Evolutionary conservation across 1,284 basidiomycete species (phyloP).

Genomic region (Flammula alnicola): DNA sequence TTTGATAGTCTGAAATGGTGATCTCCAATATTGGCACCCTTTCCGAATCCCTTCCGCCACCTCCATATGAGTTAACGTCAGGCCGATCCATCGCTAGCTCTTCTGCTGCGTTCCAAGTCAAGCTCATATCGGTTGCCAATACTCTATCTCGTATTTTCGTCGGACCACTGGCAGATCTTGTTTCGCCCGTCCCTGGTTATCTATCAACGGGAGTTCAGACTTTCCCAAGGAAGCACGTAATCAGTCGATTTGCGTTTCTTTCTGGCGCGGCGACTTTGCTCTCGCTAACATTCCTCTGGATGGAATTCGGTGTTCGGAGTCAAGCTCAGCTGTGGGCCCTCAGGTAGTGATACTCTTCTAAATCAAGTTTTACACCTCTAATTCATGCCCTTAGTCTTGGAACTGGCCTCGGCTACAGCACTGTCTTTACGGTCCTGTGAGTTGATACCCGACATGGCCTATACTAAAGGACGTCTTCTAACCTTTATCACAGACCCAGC

Average conservation of each 20-base stretch:
- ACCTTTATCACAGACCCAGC: conserved; percentile 53
- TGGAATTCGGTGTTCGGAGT: conserved; percentile 49
- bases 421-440: conserved; percentile 70
- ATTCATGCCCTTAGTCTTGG: conserved; percentile 48
- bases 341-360: conserved; percentile 46
- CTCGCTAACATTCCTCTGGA: conserved; percentile 56
- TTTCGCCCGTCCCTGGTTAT: conserved; percentile 58
- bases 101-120: conserved; percentile 64
- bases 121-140: conserved; percentile 69
- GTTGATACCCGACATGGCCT: conserved; percentile 29
- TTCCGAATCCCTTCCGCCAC: conserved; percentile 60
- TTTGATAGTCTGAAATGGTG: conserved; percentile 74
- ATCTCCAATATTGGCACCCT: conserved; percentile 80
- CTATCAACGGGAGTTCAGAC: conserved; percentile 41
- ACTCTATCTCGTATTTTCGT: conserved; percentile 71
- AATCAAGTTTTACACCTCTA: conserved; percentile 6
- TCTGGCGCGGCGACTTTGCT: conserved; percentile 52
- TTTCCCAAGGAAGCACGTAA: conserved; percentile 51
- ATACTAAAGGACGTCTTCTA: background rate
- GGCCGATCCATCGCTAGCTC: conserved; percentile 31
- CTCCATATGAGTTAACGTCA: conserved; percentile 19
- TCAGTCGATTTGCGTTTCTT: conserved; percentile 67
- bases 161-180: conserved; percentile 70
- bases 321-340: conserved; percentile 61
- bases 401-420: conserved; percentile 69